Evolutionary conservation across 192 early-diverging fungal genomes (phyloP), one percentile per base, ranked within the genome.

Genomic region (Coemansia sp.): DNA sequence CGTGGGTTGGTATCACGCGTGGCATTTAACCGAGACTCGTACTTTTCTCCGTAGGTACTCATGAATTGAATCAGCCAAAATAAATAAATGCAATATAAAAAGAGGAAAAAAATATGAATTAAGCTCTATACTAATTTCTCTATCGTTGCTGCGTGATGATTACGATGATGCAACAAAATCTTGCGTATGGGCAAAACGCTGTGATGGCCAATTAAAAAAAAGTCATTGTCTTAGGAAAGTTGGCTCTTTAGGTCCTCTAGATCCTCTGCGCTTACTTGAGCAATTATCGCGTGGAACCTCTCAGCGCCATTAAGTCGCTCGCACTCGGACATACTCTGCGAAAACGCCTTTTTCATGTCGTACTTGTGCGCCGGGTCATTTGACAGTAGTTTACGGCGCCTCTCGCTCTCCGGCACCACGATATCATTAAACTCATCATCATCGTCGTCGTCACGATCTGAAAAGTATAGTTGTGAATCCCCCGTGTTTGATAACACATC

Each of bases 31-130:
- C 80, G 74, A 33, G 81, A 83, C 70, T 83, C 81, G 70, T 83
- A 78, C 47, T 83, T 83, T 66, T 83, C 81, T 3, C 81, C 81
- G 68, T 83, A 83, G 20, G 70, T 71, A 39, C 70, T 76, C 76
- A 83, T 83, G 43, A 40, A 29, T 64, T 64, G 41, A 18, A 18
- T 8, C 36, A 27, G 27, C 11, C 27, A 11, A 29, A n/a, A 44
- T 5, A 44, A 31, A 64, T 4, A 18, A 9, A 27, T 29, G 46
- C 27, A 27, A 64, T 49, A 9, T 22, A 29, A 18, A 3, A 62
- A 39, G 22, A 38, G 31, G 50, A 44, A 64, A 44, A 29, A 13
- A 44, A 46, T 44, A 27, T 24, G 36, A 18, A 34, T 33, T 31
- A 1, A 13, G 4, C 27, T 33, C 2, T 58, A 58, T 34, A 9